Base-by-base conservation (phyloP, 495 filamentous ascomycete genomes). In the Xylaria flabelliformis region DNA sequence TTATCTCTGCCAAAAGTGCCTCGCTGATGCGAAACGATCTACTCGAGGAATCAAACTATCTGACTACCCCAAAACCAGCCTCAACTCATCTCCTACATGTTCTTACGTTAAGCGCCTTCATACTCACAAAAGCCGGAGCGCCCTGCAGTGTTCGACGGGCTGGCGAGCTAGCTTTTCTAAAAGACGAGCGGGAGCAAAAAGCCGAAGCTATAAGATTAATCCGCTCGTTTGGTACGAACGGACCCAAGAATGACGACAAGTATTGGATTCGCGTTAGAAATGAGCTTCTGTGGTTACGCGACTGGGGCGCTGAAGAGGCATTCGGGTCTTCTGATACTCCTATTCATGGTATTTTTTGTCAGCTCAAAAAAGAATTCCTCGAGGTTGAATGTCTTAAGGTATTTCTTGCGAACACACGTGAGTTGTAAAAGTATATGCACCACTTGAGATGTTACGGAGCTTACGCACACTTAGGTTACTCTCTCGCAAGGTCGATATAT, bases 211-310 rank as follows among this genome's bases (percentile, higher is more conserved):
- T 85, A 24, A 91, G 84, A 62, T 84, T 93, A 12, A 86, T 97
- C 26, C 84, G 87, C 50, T 83, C 83, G 3, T 78, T 86, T 4
- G 78, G 83, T 36, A 85, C 82, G 41, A 85, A 88, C 24, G 78
- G 85, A 0, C 79, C 84, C 0, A 88, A 85, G 64, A 87, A 85
- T 56, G 88, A 92, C 70, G 89, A 90, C 32, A 88, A 86, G 72
- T 88, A 90, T 62, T 97, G 94, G 94, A 83, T 83, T 48, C 80
- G 81, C 29, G 84, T 88, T 9, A 86, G 93, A 48, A 85, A 88
- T 64, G 88, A 92, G 76, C 78, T 97, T 19, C 81, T 95, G 2
- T 97, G 94, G 94, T 88, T 97, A 39, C 88, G 89, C 75, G 88
- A 90, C 78, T 97, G 94, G 94, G 91, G 90, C 29, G 82, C 84